Percentiles rank a stretch among this genome's conserved stretches.
These are phyloP conservation scores for Strigomonas galati DNA, from an alignment of 208 protist species.

Conservation along the genomic window DNA sequence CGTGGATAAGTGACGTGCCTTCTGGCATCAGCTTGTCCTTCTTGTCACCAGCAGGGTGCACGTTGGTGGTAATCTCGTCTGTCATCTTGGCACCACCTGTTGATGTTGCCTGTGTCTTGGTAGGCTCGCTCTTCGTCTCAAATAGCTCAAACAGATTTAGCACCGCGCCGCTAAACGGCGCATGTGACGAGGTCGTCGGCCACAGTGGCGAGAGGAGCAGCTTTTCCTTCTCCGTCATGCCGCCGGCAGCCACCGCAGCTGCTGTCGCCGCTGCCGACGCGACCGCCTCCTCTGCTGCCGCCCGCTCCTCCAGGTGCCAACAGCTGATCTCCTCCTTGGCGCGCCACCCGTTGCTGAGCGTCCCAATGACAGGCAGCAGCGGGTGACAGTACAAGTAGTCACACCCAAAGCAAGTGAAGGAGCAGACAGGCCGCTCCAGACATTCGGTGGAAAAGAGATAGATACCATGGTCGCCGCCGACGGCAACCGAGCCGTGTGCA, in stretches of 20 bases:
- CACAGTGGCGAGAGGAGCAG: neutral
- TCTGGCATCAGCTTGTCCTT: no score
- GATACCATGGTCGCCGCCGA: slow-evolving; percentile 42
- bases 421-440: slow-evolving; percentile 38
- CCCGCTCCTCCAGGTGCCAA: neutral
- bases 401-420: slow-evolving; percentile 25
- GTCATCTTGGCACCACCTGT: no score
- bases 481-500: slow-evolving; percentile 48
- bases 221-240: neutral
- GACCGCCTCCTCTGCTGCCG: neutral
- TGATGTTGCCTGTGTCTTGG: no score
- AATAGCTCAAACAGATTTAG: no score
- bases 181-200: neutral
- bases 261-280: neutral
- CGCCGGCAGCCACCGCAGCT: neutral
- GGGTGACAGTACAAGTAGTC: slow-evolving; percentile 72
- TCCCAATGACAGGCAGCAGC: slow-evolving; percentile 58
- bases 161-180: neutral
- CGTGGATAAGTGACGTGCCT: slow-evolving; percentile 18
- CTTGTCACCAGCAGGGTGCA: no score
- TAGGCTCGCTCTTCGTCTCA: no score
- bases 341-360: slow-evolving; percentile 39
- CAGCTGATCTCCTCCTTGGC: neutral
- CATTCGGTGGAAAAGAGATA: slow-evolving; percentile 56
- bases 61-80: no score